A percentile compares a stretch with the other conserved stretches of the same genome.
Evolutionary conservation across 306 rosid genomes (phyloP).

Genomic region (Quercus wislizeni): DNA sequence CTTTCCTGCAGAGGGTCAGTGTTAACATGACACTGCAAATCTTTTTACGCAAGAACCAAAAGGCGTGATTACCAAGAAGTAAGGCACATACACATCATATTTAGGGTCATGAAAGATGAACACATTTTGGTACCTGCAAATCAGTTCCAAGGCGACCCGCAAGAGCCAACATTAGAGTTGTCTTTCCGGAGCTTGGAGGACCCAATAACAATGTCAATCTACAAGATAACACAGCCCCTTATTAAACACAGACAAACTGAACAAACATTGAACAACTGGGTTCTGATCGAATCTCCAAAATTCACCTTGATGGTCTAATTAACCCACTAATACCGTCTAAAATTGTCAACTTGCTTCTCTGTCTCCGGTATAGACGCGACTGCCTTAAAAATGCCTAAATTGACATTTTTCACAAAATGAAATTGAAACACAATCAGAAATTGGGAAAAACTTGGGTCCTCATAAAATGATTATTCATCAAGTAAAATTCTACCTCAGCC

Average conservation of each 20-base stretch:
- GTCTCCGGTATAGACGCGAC: conserved; percentile 39
- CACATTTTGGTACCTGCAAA: conserved; percentile 63
- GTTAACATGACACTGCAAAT: background rate
- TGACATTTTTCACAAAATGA: background rate
- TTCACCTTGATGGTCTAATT: conserved; percentile 81
- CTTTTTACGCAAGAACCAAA: background rate
- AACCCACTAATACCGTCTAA: conserved; percentile 74
- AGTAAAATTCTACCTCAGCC: conserved; percentile 58
- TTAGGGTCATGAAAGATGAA: background rate
- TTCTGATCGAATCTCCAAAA: background rate
- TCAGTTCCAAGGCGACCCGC: conserved; percentile 90
- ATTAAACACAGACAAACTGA: background rate
- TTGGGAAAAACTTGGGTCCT: background rate
- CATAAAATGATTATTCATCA: background rate
- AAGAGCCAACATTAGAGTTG: conserved; percentile 84
- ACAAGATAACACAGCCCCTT: conserved; percentile 15
- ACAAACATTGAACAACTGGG: conserved; percentile 8
- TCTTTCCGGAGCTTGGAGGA: conserved; percentile 98
- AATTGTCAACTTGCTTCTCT: conserved; percentile 86
- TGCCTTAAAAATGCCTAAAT: conserved; percentile 69
- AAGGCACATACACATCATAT: background rate
- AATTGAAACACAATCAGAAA: conserved; percentile 5
- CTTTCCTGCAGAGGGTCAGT: background rate
- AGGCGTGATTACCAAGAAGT: background rate
- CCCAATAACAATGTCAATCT: conserved; percentile 90